phyloP scores from a whole-genome alignment of 371 early-diverging fungal genomes.

The Mucor plumbeus region DNA sequence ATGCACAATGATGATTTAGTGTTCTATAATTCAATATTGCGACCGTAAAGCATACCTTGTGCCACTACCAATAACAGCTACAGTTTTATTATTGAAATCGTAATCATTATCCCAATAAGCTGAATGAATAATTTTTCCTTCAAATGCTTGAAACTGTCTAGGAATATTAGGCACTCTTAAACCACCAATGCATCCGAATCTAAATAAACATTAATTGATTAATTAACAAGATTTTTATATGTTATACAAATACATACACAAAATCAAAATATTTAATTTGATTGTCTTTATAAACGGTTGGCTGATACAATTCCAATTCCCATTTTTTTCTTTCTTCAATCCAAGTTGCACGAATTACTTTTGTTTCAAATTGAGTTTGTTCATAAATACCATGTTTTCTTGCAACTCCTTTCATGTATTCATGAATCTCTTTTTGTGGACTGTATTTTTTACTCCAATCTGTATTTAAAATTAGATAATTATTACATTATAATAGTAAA shows the following conservation, averaged over 20 bases:
- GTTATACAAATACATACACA: slow-evolving; percentile 27
- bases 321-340: slow-evolving; percentile 48
- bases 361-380: slow-evolving; percentile 55
- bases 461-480: slow-evolving; percentile 9
- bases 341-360: slow-evolving; percentile 52
- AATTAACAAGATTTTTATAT: not conserved
- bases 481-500: too few relatives aligned
- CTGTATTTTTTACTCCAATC: slow-evolving; percentile 57
- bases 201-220: not conserved
- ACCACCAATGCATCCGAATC: slow-evolving; percentile 12
- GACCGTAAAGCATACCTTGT: slow-evolving; percentile 42
- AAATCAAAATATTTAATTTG: slow-evolving; percentile 32
- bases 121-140: slow-evolving; percentile 41
- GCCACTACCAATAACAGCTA: slow-evolving; percentile 62
- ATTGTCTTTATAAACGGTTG: slow-evolving; percentile 7
- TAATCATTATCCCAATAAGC: slow-evolving; percentile 53
- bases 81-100: slow-evolving; percentile 54
- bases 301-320: slow-evolving; percentile 12
- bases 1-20: not conserved
- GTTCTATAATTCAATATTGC: too few relatives aligned
- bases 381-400: slow-evolving; percentile 50
- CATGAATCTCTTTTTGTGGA: slow-evolving; percentile 54
- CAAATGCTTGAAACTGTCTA: slow-evolving; percentile 24
- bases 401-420: slow-evolving; percentile 54
- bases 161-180: slow-evolving; percentile 23